phyloP scores from a whole-genome alignment of 306 rosid genomes.

The Dryas octopetala region DNA sequence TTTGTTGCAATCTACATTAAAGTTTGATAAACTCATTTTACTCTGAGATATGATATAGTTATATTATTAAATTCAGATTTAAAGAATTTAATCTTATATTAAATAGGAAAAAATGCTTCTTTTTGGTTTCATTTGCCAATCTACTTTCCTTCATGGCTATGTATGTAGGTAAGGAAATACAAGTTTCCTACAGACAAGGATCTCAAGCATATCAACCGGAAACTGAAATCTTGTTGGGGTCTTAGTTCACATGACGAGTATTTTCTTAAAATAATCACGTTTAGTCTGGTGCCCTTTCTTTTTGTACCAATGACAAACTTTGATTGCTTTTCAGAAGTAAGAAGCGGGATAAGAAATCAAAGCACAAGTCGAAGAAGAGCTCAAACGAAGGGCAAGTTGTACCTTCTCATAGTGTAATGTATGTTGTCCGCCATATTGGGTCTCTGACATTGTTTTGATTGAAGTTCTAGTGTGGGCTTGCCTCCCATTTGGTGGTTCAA shows the following conservation, averaged over 20 bases:
- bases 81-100: background rate
- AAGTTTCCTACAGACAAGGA: slow-evolving; percentile 80
- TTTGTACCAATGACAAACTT: slow-evolving; percentile 7
- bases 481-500: background rate
- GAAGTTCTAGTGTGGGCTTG: background rate
- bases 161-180: slow-evolving; percentile 55
- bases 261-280: slow-evolving; percentile 14
- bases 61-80: background rate
- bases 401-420: slow-evolving; percentile 33
- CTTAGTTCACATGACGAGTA: slow-evolving; percentile 81
- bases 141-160: slow-evolving; percentile 27
- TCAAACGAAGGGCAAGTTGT: slow-evolving; percentile 46
- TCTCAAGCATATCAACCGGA: slow-evolving; percentile 79
- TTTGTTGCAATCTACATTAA: slow-evolving; percentile 7
- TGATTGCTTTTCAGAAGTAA: slow-evolving; percentile 53
- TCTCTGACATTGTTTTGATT: slow-evolving; percentile 4
- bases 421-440: slow-evolving; percentile 11
- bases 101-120: slow-evolving; percentile 2
- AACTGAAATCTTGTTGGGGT: slow-evolving; percentile 93
- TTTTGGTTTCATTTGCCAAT: slow-evolving; percentile 31
- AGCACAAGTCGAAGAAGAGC: slow-evolving; percentile 82
- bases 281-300: background rate
- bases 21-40: background rate
- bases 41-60: background rate
- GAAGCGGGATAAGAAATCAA: slow-evolving; percentile 94